Conservation (phyloP, 2,329 filamentous ascomycete species). For the Coleophoma cylindrospora region DNA sequence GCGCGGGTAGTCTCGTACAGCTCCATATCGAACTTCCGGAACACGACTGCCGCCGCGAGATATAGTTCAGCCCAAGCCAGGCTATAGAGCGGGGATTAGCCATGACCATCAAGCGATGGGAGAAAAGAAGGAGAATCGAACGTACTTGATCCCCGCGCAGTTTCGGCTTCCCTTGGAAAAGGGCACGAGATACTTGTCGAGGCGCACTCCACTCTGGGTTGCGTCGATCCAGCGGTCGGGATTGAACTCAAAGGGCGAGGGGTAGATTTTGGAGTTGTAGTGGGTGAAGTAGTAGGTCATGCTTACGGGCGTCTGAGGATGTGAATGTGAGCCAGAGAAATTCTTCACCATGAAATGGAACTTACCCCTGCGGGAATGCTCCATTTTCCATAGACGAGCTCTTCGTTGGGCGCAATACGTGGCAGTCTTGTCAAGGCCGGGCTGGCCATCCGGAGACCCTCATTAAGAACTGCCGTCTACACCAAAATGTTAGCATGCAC, state of each 20-base stretch:
- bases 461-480: constrained; percentile 1
- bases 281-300: constrained; percentile 9
- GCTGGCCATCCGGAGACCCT: constrained; percentile 4
- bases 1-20: neutral
- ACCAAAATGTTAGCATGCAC: neutral
- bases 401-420: constrained; percentile 3
- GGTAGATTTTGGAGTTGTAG: constrained; percentile 23
- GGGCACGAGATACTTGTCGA: constrained; percentile 3
- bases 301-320: constrained; percentile 1
- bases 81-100: constrained; percentile 27
- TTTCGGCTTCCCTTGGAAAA: constrained; percentile 1
- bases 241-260: constrained; percentile 14
- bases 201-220: neutral
- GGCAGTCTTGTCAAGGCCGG: constrained; percentile 3
- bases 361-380: constrained; percentile 14
- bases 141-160: constrained; percentile 4
- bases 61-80: constrained; percentile 6
- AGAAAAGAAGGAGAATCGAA: constrained; percentile 24
- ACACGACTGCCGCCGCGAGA: neutral
- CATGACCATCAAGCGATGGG: constrained; percentile 20
- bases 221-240: constrained; percentile 32
- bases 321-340: neutral
- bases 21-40: constrained; percentile 2
- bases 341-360: neutral
- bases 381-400: constrained; percentile 5